Percentiles rank a stretch among this genome's conserved stretches.
Evolutionary conservation across 192 early-diverging fungal species (phyloP).

Genomic region (Coemansia sp.): DNA sequence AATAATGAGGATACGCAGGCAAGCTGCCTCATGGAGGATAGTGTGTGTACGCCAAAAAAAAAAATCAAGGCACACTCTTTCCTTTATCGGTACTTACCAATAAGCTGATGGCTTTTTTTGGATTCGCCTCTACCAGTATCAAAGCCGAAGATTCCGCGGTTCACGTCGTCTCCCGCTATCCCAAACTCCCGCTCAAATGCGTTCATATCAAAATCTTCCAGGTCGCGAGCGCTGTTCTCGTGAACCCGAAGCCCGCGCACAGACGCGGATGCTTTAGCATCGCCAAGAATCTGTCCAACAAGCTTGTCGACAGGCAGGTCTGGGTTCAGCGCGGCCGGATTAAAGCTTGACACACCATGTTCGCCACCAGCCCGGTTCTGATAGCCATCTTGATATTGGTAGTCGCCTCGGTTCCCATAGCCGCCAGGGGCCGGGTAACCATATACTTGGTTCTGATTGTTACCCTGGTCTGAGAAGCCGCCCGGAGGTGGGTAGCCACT

Average conservation of each 20-base stretch:
- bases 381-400: conserved; percentile 15
- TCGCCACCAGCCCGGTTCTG: conserved; percentile 4
- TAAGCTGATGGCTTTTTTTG: conserved; percentile 48
- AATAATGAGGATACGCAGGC: not conserved
- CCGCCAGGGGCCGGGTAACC: conserved; percentile 6
- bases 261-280: not conserved
- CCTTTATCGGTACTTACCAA: conserved; percentile 41
- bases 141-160: conserved; percentile 47
- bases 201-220: conserved; percentile 31
- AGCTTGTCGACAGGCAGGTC: conserved; percentile 11
- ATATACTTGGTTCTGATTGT: conserved; percentile 4
- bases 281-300: conserved; percentile 11
- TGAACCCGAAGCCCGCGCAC: conserved; percentile 4
- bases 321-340: conserved; percentile 3
- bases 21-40: not conserved
- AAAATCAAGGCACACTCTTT: not conserved
- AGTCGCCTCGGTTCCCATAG: too few relatives aligned
- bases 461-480: conserved; percentile 15
- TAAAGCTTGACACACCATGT: not conserved
- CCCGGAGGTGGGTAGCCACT: conserved; percentile 6
- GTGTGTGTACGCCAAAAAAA: not conserved
- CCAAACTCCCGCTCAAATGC: conserved; percentile 22
- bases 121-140: conserved; percentile 39
- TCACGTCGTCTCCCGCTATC: conserved; percentile 8
- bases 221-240: conserved; percentile 27